Base-by-base conservation (phyloP, 78 protist genomes). In the Pelomyxa schiedti region DNA sequence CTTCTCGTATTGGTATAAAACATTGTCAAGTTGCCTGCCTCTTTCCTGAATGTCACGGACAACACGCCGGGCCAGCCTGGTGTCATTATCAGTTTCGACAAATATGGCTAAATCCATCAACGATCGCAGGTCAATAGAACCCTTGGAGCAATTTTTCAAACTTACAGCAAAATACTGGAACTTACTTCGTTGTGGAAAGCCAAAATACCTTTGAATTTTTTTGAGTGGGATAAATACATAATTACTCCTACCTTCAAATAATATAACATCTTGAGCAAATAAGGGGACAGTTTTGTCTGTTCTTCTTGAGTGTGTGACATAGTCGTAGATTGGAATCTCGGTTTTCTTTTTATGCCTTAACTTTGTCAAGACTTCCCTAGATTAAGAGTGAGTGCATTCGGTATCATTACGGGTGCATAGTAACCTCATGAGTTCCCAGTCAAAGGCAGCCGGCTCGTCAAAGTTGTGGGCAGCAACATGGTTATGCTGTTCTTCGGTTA, bases 41-140 rank as follows among this genome's bases (percentile, higher is more conserved):
- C 94, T 78, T 47, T 79, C 81, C 16, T 75, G 74, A 30, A 87
- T 90, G 66, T 90, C 94, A 43, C 94, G 81, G 41, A 58, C 72
- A 1, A 88, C 92, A 16, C 58, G 58, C 58, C 92, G 32, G 37
- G 75, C 35, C 8, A 89, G 81, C 7, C 93, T 47, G 39, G 77
- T 74, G 75, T 89, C 93, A 0, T 82, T 67, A 66, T 89, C 93
- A 5, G 88, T 74, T 38, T 89, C 93, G 1, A 89, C 93, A 74
- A 89, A 89, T 35, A 89, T 67, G 65, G 81, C 81, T 6, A 89
- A 75, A 42, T 89, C 83, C 82, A 85, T 87, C 42, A 72, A 73
- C 81, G 80, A 28, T 82, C 16, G 16, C 79, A 8, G 2, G 9
- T 75, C n/a, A n/a, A n/a, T n/a, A n/a, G n/a, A n/a, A n/a, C n/a